Conservation (phyloP, 768 basidiomycete species). For the Lanmaoa rubissima region DNA sequence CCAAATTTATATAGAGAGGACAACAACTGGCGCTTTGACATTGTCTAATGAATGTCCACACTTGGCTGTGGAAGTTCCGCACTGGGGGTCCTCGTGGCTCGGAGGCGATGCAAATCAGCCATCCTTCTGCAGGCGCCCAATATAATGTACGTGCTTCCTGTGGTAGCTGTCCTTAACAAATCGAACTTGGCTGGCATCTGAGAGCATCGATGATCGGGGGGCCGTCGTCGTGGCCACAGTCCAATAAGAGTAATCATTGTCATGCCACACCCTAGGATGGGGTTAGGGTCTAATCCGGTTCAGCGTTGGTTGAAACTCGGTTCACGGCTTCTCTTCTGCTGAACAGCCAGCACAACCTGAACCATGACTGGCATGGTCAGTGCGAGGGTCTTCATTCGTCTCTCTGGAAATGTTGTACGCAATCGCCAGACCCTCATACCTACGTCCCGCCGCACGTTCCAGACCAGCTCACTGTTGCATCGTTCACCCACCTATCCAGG, state of each 20-base stretch:
- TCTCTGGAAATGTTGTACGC: background rate
- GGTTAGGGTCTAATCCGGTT: slow-evolving; percentile 15
- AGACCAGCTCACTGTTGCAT: slow-evolving; percentile 6
- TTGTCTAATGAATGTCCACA: slow-evolving; percentile 22
- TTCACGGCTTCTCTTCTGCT: background rate
- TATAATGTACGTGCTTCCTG: background rate
- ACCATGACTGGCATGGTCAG: background rate
- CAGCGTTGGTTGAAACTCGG: background rate
- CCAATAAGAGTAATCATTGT: background rate
- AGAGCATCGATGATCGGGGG: background rate
- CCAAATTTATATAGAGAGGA: slow-evolving; percentile 18
- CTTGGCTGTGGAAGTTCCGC: slow-evolving; percentile 18
- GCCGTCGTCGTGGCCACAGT: background rate
- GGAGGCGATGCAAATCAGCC: slow-evolving; percentile 11
- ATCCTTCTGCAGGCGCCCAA: slow-evolving; percentile 3
- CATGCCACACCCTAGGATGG: slow-evolving; percentile 11
- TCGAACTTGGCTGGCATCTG: background rate
- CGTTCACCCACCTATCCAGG: slow-evolving; percentile 63
- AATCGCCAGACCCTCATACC: background rate
- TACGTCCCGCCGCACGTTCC: slow-evolving; percentile 16
- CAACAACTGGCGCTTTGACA: slow-evolving; percentile 25
- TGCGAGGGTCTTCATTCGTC: background rate
- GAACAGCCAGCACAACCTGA: background rate
- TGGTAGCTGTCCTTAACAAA: background rate
- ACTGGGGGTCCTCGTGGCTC: slow-evolving; percentile 12